Conservation (phyloP, 2,329 filamentous ascomycete genomes). For the Curvularia hawaiiensis region DNA sequence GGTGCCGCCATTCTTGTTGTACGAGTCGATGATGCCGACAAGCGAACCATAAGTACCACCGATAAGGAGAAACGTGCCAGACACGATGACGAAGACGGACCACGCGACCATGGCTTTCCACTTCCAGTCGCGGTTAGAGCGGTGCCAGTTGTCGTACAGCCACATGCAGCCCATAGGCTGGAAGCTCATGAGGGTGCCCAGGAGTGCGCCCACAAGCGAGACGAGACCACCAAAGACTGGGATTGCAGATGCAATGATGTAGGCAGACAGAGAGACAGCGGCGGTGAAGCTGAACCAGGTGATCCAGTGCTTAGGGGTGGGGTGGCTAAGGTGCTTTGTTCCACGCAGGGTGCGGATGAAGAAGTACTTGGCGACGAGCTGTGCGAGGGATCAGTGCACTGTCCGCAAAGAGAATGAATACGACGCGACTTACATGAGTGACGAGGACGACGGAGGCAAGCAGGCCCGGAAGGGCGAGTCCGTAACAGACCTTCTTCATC, state of each 20-base stretch:
- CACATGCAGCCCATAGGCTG: constrained; percentile 39
- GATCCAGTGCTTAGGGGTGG: constrained; percentile 33
- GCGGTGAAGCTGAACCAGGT: constrained; percentile 32
- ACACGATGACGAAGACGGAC: constrained; percentile 30
- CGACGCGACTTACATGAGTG: constrained; percentile 24
- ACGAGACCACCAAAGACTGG: constrained; percentile 38
- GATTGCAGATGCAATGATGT: constrained; percentile 34
- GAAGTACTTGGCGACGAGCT: constrained; percentile 36
- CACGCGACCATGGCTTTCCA: constrained; percentile 33
- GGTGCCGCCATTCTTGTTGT: constrained; percentile 29
- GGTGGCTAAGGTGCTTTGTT: constrained; percentile 62
- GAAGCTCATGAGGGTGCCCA: constrained; percentile 35
- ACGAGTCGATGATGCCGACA: constrained; percentile 34
- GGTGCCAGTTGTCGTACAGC: constrained; percentile 35
- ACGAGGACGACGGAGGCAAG: constrained; percentile 32
- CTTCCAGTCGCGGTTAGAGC: constrained; percentile 10
- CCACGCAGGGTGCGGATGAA: constrained; percentile 74
- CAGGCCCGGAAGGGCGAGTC: constrained; percentile 63
- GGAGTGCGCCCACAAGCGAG: constrained; percentile 32
- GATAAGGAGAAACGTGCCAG: constrained; percentile 31
- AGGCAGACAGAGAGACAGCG: constrained; percentile 23
- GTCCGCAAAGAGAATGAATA: neutral
- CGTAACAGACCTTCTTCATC: constrained; percentile 69
- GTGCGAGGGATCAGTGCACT: neutral
- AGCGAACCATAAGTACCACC: constrained; percentile 35